phyloP scores from a whole-genome alignment of 257 asterid species.

The Nicotiana noctiflora region DNA sequence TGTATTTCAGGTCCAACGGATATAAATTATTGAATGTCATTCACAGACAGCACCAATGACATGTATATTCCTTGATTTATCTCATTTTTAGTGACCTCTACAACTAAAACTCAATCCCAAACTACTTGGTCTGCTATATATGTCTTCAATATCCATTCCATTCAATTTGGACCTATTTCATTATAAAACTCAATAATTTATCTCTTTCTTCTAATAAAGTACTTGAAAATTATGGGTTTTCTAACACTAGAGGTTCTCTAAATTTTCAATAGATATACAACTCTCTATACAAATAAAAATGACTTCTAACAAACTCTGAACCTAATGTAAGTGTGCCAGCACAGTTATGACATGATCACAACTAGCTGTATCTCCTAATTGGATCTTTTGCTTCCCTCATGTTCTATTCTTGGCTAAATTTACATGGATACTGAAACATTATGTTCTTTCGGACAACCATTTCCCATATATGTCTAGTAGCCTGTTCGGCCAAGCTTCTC shows the following conservation, averaged over 20 bases:
- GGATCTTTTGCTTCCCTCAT: neutral
- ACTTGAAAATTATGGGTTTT: neutral
- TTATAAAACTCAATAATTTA: neutral
- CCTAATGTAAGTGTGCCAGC: neutral
- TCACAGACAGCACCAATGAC: neutral
- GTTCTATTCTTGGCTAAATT: neutral
- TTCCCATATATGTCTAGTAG: no score
- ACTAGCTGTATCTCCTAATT: neutral
- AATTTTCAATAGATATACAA: neutral
- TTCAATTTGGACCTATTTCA: neutral
- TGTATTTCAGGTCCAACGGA: neutral
- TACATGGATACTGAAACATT: neutral
- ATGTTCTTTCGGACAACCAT: neutral
- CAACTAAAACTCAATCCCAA: neutral
- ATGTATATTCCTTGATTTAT: neutral
- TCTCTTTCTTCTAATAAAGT: neutral
- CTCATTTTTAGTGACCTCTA: neutral
- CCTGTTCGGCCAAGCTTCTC: no score
- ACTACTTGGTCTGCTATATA: neutral
- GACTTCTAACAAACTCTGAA: neutral
- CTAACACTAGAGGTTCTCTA: neutral
- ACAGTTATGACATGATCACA: neutral
- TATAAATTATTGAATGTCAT: neutral
- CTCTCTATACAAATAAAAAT: neutral
- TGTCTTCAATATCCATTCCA: neutral